A percentile compares a stretch with the other conserved stretches of the same genome.
Conservation (phyloP, 768 basidiomycete species). For the Termitomyces sp. region DNA sequence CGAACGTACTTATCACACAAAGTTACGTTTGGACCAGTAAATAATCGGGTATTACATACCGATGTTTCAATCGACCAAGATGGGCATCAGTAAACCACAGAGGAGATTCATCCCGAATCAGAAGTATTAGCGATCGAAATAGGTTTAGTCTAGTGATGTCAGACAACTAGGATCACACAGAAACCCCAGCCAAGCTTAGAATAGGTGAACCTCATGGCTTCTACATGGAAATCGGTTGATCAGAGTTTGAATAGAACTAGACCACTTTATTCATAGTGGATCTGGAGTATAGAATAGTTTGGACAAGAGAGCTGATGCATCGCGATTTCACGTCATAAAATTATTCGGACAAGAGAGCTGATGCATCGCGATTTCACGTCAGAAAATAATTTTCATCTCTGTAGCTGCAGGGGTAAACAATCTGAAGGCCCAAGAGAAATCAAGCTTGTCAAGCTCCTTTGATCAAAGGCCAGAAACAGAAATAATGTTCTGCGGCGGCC, state of each 20-base stretch:
- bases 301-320: neutral
- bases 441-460: neutral
- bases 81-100: neutral
- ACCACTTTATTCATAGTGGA: neutral
- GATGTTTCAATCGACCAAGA: constrained; percentile 7
- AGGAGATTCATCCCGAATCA: neutral
- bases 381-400: neutral
- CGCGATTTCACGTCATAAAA: neutral
- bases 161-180: neutral
- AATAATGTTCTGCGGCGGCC: neutral
- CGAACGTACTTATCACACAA: neutral
- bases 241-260: neutral
- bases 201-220: constrained; percentile 5
- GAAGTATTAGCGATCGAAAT: neutral
- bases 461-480: neutral
- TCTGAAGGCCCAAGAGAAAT: neutral
- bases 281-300: neutral
- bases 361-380: neutral
- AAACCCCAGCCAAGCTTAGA: neutral
- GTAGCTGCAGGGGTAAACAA: neutral
- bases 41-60: neutral
- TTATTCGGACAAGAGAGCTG: too few species aligned
- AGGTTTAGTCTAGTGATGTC: neutral
- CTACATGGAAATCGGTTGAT: neutral
- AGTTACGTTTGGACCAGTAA: neutral